These are phyloP conservation scores for Gracilaria vermiculophylla DNA, from an alignment of 23 red algal genomes.

Conservation along the genomic window DNA sequence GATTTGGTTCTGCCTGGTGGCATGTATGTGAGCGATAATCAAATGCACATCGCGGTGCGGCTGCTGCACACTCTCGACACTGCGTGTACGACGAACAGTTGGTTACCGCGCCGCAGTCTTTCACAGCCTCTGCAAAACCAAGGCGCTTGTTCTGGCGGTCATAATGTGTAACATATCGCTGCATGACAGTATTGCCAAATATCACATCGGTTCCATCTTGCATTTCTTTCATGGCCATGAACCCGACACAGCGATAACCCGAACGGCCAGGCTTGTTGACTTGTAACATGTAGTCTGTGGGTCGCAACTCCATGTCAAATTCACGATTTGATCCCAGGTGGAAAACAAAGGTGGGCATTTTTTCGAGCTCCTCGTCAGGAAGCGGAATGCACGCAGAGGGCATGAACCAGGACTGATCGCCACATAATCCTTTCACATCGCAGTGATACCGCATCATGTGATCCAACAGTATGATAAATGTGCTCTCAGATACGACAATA, in stretches of 20 bases:
- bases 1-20: background rate
- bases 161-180: constrained; percentile 74
- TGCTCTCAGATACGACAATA: constrained; percentile 68
- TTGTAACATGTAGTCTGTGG: constrained; percentile 75
- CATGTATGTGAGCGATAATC: constrained; percentile 39
- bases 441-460: constrained; percentile 75
- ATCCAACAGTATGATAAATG: constrained; percentile 60
- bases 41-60: constrained; percentile 7
- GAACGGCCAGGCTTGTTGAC: constrained; percentile 8
- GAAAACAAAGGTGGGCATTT: constrained; percentile 69
- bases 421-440: constrained; percentile 62
- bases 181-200: constrained; percentile 87
- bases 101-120: constrained; percentile 30
- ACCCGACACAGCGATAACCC: constrained; percentile 61
- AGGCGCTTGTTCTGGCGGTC: constrained; percentile 75
- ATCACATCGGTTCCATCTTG: constrained; percentile 69
- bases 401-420: constrained; percentile 56
- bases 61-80: constrained; percentile 48
- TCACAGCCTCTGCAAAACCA: constrained; percentile 66
- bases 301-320: constrained; percentile 61
- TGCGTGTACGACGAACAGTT: constrained; percentile 63
- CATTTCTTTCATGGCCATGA: constrained; percentile 79
- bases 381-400: constrained; percentile 58
- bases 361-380: constrained; percentile 51
- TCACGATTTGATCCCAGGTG: constrained; percentile 47